These are phyloP conservation scores for Lolium rigidum DNA, from an alignment of 176 grass and related monocot species.

Conservation along the genomic window DNA sequence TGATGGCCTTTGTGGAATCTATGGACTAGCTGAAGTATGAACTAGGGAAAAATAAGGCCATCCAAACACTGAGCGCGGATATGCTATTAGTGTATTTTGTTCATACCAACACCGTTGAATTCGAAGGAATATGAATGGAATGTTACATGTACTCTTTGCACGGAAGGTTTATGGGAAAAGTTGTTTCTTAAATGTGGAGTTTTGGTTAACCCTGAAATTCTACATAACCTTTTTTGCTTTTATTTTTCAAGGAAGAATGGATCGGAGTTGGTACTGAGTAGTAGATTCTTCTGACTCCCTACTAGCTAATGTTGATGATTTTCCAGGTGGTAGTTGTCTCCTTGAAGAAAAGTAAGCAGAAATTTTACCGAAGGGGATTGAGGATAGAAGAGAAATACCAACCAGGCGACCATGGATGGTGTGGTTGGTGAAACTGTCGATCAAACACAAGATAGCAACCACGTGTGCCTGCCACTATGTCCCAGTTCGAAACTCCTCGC, in stretches of 20 bases:
- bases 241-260: neutral
- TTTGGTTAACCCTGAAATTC: conserved; percentile 11
- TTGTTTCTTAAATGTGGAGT: neutral
- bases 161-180: neutral
- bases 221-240: neutral
- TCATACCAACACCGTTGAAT: neutral
- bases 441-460: neutral
- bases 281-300: conserved; percentile 10
- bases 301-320: neutral
- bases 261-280: neutral
- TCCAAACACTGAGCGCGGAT: neutral
- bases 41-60: neutral
- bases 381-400: conserved; percentile 13
- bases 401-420: conserved; percentile 26
- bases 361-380: neutral
- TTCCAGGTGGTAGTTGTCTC: neutral
- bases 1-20: conserved; percentile 5
- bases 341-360: conserved; percentile 10
- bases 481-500: conserved; percentile 17
- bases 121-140: neutral
- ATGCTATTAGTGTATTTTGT: conserved; percentile 12
- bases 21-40: neutral
- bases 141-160: neutral
- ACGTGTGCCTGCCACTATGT: conserved; percentile 1
- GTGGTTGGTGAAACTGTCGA: conserved; percentile 38